Percentiles rank a stretch among this genome's conserved stretches.
These are phyloP conservation scores for Colletotrichum sp. DNA, from an alignment of 2,329 filamentous ascomycete genomes.

Conservation along the genomic window DNA sequence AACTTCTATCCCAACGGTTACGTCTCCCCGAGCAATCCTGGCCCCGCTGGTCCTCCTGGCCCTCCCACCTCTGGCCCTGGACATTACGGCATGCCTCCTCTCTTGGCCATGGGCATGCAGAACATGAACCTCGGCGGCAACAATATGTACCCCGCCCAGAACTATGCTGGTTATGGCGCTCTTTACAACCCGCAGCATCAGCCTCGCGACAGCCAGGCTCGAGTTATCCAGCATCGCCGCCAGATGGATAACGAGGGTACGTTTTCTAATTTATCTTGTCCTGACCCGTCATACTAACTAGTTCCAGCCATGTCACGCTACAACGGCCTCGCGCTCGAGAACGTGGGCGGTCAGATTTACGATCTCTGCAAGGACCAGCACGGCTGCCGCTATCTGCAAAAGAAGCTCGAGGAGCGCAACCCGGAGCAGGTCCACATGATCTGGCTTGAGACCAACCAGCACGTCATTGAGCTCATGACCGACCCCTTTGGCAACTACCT, in stretches of 20 bases:
- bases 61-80: not conserved
- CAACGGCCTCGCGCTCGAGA: conserved; percentile 81
- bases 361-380: conserved; percentile 96
- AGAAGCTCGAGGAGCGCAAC: conserved; percentile 91
- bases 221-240: conserved; percentile 77
- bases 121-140: conserved; percentile 59
- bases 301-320: conserved; percentile 75
- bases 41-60: not conserved
- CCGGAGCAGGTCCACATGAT: conserved; percentile 88
- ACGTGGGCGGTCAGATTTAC: conserved; percentile 84
- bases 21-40: conserved; percentile 6
- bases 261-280: conserved; percentile 19
- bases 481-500: conserved; percentile 99
- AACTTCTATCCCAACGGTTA: conserved; percentile 15
- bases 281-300: conserved; percentile 30
- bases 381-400: conserved; percentile 94
- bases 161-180: conserved; percentile 62
- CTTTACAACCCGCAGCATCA: conserved; percentile 58
- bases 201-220: conserved; percentile 76
- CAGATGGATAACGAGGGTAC: conserved; percentile 75
- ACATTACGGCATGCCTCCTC: conserved; percentile 57
- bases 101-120: conserved; percentile 73
- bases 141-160: conserved; percentile 59
- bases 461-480: conserved; percentile 97
- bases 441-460: conserved; percentile 89